Base-by-base conservation (phyloP, 345 rosid genomes). In the Euclidium syriacum region DNA sequence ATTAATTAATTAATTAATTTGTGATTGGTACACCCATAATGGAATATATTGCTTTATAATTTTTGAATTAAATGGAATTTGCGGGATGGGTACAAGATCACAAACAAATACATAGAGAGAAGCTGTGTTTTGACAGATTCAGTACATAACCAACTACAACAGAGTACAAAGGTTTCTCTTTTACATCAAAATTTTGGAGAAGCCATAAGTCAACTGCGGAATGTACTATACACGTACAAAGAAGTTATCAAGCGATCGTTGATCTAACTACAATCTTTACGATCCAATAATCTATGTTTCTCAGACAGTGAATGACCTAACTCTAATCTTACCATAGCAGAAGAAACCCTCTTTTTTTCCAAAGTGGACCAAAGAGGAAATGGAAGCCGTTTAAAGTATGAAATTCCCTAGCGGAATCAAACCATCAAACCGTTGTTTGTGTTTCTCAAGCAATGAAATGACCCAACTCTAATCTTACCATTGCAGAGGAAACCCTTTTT, bases 371-470 rank as follows among this genome's bases (percentile, higher is more conserved):
- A 29, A 2, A 1, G 33, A 52, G 50, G 16, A 18, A n/a, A 60
- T 33, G 40, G 29, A 55, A 54, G 32, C 44, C 22, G 4, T 15
- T 10, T 10, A 0, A 29, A 14, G 39, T 6, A 42, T 65, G 25
- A 54, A 43, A 23, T n/a, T 34, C 16, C 35, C 35, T 32, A 32
- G 35, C 35, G 3, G 10, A 8, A 32, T 32, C 35, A 32, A 32
- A 32, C 1, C 42, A 56, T 19, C 49, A 56, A 29, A 56, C 32
- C 5, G 7, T n/a, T n/a, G n/a, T 26, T 26, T 24, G n/a, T n/a
- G 62, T 61, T 30, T 34, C 46, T 24, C 66, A 47, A 17, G n/a
- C 26, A 62, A n/a, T n/a, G n/a, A n/a, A 1, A n/a, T 24, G 62
- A 43, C 5, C 14, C 1, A 14, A 36, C 68, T 10, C 30, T 32